phyloP scores from a whole-genome alignment of 345 rosid species.

The Boechera stricta region DNA sequence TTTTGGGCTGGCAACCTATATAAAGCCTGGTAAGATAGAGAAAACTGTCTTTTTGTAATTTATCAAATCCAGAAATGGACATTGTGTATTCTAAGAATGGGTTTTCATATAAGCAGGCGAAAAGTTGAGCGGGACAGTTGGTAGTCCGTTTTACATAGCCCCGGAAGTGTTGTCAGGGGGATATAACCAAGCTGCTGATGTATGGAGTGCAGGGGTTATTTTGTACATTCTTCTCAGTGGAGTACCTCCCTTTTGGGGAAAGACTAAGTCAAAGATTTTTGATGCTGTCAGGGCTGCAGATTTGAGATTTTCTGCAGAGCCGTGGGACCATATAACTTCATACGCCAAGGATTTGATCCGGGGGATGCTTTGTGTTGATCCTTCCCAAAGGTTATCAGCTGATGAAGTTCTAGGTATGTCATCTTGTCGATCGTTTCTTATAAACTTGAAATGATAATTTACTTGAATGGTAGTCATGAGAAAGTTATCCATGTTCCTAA shows the following conservation, averaged over 20 bases:
- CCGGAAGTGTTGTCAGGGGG: conserved; percentile 75
- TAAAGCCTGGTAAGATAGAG: conserved; percentile 57
- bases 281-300: conserved; percentile 84
- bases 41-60: neutral
- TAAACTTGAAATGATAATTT: conserved; percentile 9
- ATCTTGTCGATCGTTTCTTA: neutral
- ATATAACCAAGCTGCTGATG: conserved; percentile 76
- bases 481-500: neutral
- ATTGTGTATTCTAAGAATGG: conserved; percentile 26
- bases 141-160: conserved; percentile 79
- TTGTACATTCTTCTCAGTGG: conserved; percentile 72
- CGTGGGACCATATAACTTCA: conserved; percentile 68
- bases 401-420: conserved; percentile 67
- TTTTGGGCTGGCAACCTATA: conserved; percentile 74
- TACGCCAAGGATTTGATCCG: conserved; percentile 68
- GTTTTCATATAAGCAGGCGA: conserved; percentile 53
- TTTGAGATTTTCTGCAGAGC: conserved; percentile 67
- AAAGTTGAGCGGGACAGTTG: conserved; percentile 66
- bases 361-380: conserved; percentile 78
- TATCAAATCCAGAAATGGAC: neutral
- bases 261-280: conserved; percentile 80
- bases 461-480: neutral
- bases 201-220: conserved; percentile 86
- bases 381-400: conserved; percentile 71
- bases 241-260: conserved; percentile 81